Evolutionary conservation across 257 asterid genomes (phyloP).

Genomic region (Salvia hispanica): DNA sequence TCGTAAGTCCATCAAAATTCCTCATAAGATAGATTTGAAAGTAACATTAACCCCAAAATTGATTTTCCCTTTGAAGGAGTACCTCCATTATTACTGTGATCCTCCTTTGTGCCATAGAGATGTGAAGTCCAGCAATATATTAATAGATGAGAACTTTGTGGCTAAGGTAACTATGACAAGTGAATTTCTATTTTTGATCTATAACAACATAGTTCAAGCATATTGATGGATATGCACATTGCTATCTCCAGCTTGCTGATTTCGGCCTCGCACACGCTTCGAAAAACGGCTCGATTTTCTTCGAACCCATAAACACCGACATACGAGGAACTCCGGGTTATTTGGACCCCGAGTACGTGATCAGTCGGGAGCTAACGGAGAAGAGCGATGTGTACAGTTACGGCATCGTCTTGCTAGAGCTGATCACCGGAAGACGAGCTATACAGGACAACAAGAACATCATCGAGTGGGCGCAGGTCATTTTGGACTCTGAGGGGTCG

Average conservation of each 20-base stretch:
- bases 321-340: constrained; percentile 97
- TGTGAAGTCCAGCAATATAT: constrained; percentile 88
- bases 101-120: constrained; percentile 98
- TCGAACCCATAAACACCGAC: constrained; percentile 89
- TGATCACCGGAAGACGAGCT: constrained; percentile 72
- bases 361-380: constrained; percentile 84
- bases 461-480: constrained; percentile 75
- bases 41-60: not conserved
- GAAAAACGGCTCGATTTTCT: constrained; percentile 86
- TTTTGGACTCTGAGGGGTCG: constrained; percentile 48
- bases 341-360: constrained; percentile 85
- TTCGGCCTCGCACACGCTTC: constrained; percentile 97
- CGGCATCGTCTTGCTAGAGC: constrained; percentile 78
- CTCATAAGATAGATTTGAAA: too few relatives aligned
- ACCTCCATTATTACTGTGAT: constrained; percentile 89
- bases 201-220: not conserved
- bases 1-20: constrained; percentile 48
- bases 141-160: constrained; percentile 70
- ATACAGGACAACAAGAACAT: constrained; percentile 80
- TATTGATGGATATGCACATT: constrained; percentile 8
- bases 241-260: constrained; percentile 80
- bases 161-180: constrained; percentile 63
- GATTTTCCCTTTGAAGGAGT: constrained; percentile 63
- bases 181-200: not conserved
- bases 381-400: constrained; percentile 91